Evolutionary conservation across 202 grass and related monocot species (phyloP).

Genomic region (Setaria viridis): DNA sequence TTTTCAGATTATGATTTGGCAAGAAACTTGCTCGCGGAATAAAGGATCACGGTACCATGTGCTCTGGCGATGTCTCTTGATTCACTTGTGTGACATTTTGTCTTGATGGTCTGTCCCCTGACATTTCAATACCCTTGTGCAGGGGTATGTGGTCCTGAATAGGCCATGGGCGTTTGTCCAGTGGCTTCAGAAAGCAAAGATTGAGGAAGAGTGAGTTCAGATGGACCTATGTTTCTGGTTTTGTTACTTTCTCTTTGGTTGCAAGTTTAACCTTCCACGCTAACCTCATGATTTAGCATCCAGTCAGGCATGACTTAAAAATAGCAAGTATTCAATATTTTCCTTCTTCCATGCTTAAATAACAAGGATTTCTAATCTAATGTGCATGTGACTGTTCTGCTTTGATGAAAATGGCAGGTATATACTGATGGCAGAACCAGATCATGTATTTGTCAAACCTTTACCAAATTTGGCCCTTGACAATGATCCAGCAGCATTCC

Average conservation of each 20-base stretch:
- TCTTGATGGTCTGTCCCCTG: not conserved
- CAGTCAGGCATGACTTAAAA: slow-evolving; percentile 28
- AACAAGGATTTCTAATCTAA: slow-evolving; percentile 1
- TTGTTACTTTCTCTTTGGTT: not conserved
- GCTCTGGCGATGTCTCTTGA: not conserved
- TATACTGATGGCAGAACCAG: slow-evolving; percentile 96
- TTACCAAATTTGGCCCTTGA: slow-evolving; percentile 79
- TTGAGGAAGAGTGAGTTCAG: slow-evolving; percentile 88
- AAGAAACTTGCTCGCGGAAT: slow-evolving; percentile 7
- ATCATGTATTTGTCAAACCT: slow-evolving; percentile 92
- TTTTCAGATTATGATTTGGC: not conserved
- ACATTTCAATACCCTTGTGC: slow-evolving; percentile 40
- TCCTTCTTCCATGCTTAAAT: slow-evolving; percentile 1
- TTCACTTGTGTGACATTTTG: slow-evolving; percentile 12
- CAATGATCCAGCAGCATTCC: slow-evolving; percentile 75
- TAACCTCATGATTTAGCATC: not conserved
- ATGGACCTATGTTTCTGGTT: not conserved
- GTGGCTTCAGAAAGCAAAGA: slow-evolving; percentile 86
- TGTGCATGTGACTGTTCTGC: slow-evolving; percentile 33
- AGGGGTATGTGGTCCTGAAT: slow-evolving; percentile 95
- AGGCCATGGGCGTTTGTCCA: slow-evolving; percentile 98
- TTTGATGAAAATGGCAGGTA: slow-evolving; percentile 67
- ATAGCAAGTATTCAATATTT: not conserved
- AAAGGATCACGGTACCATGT: not conserved
- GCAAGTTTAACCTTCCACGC: not conserved